Percentiles rank a stretch among this genome's conserved stretches.
phyloP scores from a whole-genome alignment of 2,329 filamentous ascomycete species.

The Aspergillus sp. region DNA sequence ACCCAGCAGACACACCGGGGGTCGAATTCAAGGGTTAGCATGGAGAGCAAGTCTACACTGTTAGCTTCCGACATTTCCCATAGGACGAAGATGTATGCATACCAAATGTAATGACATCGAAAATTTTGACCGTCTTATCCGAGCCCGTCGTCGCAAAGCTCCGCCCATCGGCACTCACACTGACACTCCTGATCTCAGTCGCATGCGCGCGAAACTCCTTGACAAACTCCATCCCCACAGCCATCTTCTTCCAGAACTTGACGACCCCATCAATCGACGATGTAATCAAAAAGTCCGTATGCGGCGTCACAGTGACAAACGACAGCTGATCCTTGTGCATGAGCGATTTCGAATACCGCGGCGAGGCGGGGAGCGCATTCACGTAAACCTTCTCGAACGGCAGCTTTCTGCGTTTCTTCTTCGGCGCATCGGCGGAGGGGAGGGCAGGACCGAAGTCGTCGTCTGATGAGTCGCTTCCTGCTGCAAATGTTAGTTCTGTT shows the following conservation, averaged over 20 bases:
- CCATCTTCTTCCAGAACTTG: constrained; percentile 99
- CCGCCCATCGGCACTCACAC: constrained; percentile 84
- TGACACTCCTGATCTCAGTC: constrained; percentile 82
- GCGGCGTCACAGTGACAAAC: constrained; percentile 84
- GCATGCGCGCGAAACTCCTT: constrained; percentile 95
- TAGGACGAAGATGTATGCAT: constrained; percentile 21
- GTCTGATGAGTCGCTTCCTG: constrained; percentile 60
- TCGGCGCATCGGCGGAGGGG: constrained; percentile 75
- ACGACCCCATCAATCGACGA: constrained; percentile 93
- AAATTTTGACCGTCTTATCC: constrained; percentile 56
- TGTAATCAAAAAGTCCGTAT: constrained; percentile 94
- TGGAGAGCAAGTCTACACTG: constrained; percentile 71
- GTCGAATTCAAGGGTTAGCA: constrained; percentile 75
- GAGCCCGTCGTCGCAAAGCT: constrained; percentile 87
- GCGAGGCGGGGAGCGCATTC: constrained; percentile 79
- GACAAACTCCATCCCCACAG: constrained; percentile 90
- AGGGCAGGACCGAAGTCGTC: constrained; percentile 94
- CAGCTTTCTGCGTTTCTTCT: constrained; percentile 89
- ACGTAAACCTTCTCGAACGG: constrained; percentile 96
- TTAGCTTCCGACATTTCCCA: constrained; percentile 21
- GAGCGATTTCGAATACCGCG: constrained; percentile 88
- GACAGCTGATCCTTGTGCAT: constrained; percentile 98
- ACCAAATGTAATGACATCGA: constrained; percentile 78
- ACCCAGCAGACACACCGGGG: constrained; percentile 91
- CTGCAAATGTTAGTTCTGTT: constrained; percentile 19